Conservation (phyloP, 805 yeast genomes). For the Metschnikowia koreensis region DNA sequence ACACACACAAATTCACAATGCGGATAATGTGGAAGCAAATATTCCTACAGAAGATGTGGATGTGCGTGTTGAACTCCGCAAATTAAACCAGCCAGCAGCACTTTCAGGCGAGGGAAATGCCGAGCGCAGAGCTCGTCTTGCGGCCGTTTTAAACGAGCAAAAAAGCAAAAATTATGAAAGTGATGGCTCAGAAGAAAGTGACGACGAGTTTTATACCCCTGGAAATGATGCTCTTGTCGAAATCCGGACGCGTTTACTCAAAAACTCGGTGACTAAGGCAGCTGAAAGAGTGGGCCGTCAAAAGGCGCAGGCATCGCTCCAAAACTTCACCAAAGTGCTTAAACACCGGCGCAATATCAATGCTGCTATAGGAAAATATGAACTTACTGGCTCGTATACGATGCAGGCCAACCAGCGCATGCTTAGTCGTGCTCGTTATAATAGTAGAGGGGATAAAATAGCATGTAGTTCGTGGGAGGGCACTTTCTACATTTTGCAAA, state of each 20-base stretch:
- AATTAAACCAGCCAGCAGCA: constrained; percentile 56
- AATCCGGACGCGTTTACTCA: constrained; percentile 52
- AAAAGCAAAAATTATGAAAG: constrained; percentile 19
- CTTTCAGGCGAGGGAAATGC: constrained; percentile 58
- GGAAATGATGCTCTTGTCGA: constrained; percentile 55
- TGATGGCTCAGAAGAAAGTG: constrained; percentile 49
- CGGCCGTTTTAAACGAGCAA: constrained; percentile 39
- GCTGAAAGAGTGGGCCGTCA: constrained; percentile 39
- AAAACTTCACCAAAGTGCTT: constrained; percentile 44
- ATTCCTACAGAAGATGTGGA: constrained; percentile 68
- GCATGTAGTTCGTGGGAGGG: constrained; percentile 90
- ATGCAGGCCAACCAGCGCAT: constrained; percentile 61
- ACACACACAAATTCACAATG: not conserved
- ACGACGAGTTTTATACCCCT: constrained; percentile 85
- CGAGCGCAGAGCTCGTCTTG: constrained; percentile 60
- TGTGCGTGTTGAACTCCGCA: constrained; percentile 50
- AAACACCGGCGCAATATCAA: constrained; percentile 46
- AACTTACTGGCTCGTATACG: constrained; percentile 65
- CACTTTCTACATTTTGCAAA: constrained; percentile 46
- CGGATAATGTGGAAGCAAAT: not conserved
- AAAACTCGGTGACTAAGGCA: constrained; percentile 50
- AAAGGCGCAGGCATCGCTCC: constrained; percentile 22
- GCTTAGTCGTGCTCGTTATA: constrained; percentile 54
- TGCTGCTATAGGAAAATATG: constrained; percentile 31
- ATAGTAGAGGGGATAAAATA: constrained; percentile 36